Conservation (phyloP, 2,329 filamentous ascomycete species). For the Colletotrichum orchidophilum region DNA sequence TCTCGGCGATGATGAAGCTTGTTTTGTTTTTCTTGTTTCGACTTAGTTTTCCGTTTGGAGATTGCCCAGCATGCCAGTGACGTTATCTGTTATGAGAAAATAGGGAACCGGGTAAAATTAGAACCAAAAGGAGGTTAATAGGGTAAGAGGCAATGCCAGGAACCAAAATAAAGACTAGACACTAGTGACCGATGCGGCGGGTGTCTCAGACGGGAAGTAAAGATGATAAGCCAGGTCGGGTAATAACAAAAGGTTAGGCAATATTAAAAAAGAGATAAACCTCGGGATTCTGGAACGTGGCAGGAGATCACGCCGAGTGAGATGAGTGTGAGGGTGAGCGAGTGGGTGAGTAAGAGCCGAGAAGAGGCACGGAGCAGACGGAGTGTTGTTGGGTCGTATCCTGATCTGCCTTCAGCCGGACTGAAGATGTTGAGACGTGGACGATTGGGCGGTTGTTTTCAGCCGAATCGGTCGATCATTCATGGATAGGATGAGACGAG, state of each 20-base stretch:
- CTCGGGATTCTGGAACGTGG: slow-evolving; percentile 7
- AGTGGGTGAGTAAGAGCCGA: not conserved
- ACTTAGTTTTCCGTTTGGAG: not conserved
- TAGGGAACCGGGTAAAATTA: slow-evolving; percentile 2
- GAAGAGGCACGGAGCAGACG: not conserved
- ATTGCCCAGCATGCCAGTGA: slow-evolving; percentile 23
- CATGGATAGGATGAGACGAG: not conserved
- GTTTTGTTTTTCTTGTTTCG: not conserved
- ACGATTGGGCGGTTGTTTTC: slow-evolving; percentile 8
- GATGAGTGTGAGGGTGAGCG: not conserved
- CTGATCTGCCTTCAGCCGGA: not conserved
- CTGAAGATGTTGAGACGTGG: slow-evolving; percentile 1
- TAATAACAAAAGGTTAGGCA: not conserved
- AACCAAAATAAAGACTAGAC: not conserved
- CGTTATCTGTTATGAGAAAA: not conserved
- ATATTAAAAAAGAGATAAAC: not conserved
- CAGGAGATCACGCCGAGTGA: not conserved
- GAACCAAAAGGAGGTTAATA: not conserved
- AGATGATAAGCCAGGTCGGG: not conserved
- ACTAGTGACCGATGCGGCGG: slow-evolving; percentile 18
- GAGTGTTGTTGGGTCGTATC: not conserved
- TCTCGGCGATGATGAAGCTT: not conserved
- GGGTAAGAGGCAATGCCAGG: not conserved
- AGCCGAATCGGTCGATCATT: slow-evolving; percentile 10
- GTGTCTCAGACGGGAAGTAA: slow-evolving; percentile 30